Conservation (phyloP, 768 basidiomycete genomes). For the Trametopsis cervina region DNA sequence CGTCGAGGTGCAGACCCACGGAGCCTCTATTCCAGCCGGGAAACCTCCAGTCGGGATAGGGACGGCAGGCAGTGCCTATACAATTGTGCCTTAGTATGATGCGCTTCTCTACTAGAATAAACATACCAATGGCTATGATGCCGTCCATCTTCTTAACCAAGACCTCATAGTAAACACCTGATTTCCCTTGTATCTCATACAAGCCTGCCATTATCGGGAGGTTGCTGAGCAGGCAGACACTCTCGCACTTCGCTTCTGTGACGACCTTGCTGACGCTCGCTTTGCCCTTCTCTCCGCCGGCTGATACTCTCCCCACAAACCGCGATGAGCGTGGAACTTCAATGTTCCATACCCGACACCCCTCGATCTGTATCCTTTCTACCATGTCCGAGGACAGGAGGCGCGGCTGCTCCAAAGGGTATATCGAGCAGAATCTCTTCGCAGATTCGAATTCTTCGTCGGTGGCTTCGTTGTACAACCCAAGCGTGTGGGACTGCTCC, state of each 20-base stretch:
- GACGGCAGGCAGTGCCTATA: conserved; percentile 54
- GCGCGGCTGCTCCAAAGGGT: conserved; percentile 34
- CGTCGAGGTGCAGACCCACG: conserved; percentile 61
- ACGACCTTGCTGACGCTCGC: conserved; percentile 34
- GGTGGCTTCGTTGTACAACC: conserved; percentile 49
- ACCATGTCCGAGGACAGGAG: conserved; percentile 46
- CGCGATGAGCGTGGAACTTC: conserved; percentile 32
- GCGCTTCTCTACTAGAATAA: no score
- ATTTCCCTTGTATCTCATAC: conserved; percentile 47
- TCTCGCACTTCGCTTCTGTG: conserved; percentile 36
- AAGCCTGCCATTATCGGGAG: conserved; percentile 54
- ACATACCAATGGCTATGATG: conserved; percentile 51
- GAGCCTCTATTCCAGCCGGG: conserved; percentile 70
- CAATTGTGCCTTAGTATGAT: no score
- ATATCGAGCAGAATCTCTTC: conserved; percentile 38
- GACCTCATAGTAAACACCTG: conserved; percentile 61
- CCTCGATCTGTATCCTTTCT: conserved; percentile 41
- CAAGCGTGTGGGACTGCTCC: conserved; percentile 40
- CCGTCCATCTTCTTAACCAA: conserved; percentile 51
- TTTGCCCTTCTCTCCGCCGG: conserved; percentile 20
- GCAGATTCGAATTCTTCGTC: conserved; percentile 48
- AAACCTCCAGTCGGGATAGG: conserved; percentile 58
- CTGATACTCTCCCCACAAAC: conserved; percentile 40
- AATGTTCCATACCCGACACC: conserved; percentile 50
- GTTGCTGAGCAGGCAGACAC: conserved; percentile 50